These are phyloP conservation scores for Diaporthe sp. DNA, from an alignment of 2,329 filamentous ascomycete species.

Conservation along the genomic window DNA sequence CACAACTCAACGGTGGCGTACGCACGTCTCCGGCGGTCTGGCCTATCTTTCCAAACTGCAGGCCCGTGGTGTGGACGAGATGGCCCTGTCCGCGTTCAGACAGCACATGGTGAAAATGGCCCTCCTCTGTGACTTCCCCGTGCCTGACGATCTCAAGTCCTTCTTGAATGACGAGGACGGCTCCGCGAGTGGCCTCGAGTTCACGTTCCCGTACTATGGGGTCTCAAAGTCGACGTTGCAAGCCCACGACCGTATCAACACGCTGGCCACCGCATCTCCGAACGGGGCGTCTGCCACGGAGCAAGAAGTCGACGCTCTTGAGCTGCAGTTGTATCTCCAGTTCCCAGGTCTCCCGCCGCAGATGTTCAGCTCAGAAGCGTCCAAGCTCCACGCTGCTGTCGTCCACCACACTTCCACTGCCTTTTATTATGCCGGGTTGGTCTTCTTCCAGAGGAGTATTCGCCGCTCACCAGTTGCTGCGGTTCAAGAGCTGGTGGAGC, in stretches of 20 bases:
- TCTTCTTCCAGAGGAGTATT: constrained; percentile 24
- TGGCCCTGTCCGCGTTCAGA: constrained; percentile 42
- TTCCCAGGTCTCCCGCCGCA: constrained; percentile 14
- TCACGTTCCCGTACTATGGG: constrained; percentile 15
- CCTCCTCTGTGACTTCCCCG: constrained; percentile 44
- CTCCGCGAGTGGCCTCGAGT: not conserved
- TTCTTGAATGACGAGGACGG: not conserved
- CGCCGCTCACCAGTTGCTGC: not conserved
- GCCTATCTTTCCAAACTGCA: constrained; percentile 41
- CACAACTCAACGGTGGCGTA: constrained; percentile 44
- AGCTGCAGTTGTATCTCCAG: constrained; percentile 25
- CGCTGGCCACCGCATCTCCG: not conserved
- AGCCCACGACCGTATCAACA: constrained; percentile 15
- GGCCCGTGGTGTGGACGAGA: constrained; percentile 40
- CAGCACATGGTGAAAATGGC: constrained; percentile 47
- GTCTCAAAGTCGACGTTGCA: constrained; percentile 7
- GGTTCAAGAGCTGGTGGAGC: constrained; percentile 16
- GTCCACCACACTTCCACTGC: constrained; percentile 12
- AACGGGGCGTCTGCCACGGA: not conserved
- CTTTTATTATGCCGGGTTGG: constrained; percentile 12
- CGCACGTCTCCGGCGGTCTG: constrained; percentile 45
- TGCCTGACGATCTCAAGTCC: constrained; percentile 42
- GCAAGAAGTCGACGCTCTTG: not conserved
- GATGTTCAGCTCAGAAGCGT: not conserved
- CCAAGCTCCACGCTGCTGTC: not conserved